A percentile compares a stretch with the other conserved stretches of the same genome.
These are phyloP conservation scores for Magnusiomyces ingens DNA, from an alignment of 1,139 yeast species.

Conservation along the genomic window DNA sequence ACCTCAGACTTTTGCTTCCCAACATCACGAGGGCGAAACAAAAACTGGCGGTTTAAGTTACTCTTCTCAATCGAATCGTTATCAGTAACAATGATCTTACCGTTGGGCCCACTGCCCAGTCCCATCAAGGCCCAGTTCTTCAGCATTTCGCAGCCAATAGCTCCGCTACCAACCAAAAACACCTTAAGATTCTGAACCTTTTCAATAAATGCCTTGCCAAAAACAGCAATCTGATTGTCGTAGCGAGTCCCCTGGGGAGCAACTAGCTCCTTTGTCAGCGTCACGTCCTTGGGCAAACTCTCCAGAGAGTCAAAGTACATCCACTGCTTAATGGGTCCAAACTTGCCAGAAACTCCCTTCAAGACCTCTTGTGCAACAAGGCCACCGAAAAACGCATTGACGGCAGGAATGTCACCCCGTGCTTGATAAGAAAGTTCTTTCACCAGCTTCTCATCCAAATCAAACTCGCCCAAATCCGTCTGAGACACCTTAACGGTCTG, in stretches of 20 bases:
- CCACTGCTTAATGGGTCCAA: constrained; percentile 84
- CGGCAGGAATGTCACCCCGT: constrained; percentile 84
- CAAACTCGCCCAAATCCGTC: constrained; percentile 48
- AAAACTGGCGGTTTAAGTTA: constrained; percentile 89
- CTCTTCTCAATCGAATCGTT: constrained; percentile 94
- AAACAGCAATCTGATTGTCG: constrained; percentile 90
- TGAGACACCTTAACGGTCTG: constrained; percentile 53
- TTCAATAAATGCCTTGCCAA: constrained; percentile 74
- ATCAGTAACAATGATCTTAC: constrained; percentile 81
- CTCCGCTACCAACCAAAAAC: constrained; percentile 95
- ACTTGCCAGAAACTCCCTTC: constrained; percentile 92
- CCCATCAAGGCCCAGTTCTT: constrained; percentile 99
- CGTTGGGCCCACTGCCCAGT: constrained; percentile 83
- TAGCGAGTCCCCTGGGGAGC: constrained; percentile 76
- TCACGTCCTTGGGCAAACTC: constrained; percentile 61
- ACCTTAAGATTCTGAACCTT: constrained; percentile 68
- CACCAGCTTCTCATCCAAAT: constrained; percentile 58
- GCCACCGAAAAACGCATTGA: constrained; percentile 90
- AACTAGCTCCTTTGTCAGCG: constrained; percentile 63
- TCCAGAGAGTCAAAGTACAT: constrained; percentile 91
- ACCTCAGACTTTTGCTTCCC: constrained; percentile 87
- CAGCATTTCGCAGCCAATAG: constrained; percentile 98
- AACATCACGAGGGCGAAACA: constrained; percentile 90
- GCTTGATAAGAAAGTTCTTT: constrained; percentile 77
- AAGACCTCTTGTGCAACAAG: constrained; percentile 93